A percentile compares a stretch with the other conserved stretches of the same genome.
Conservation (phyloP, 2,329 filamentous ascomycete genomes). For the Fusarium miscanthi region DNA sequence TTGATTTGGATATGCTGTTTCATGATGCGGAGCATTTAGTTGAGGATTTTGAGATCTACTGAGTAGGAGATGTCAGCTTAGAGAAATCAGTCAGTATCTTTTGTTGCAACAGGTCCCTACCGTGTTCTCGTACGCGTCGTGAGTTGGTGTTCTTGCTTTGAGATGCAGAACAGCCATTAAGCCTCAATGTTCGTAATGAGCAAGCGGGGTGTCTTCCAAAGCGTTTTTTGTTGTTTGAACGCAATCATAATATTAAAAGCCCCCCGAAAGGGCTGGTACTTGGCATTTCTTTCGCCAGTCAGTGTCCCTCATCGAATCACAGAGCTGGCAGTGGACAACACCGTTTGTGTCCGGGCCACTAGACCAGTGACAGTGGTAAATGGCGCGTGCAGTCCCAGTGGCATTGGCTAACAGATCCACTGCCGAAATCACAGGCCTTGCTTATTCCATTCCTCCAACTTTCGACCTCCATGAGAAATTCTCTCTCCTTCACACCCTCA, state of each 20-base stretch:
- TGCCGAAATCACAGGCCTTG: fast-evolving
- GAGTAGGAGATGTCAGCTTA: fast-evolving
- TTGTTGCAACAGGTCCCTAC: too few relatives aligned
- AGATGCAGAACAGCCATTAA: fast-evolving
- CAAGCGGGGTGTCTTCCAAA: fast-evolving
- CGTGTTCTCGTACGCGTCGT: fast-evolving
- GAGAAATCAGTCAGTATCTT: too few relatives aligned
- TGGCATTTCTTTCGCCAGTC: neutral
- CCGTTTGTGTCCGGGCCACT: fast-evolving
- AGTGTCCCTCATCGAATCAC: neutral
- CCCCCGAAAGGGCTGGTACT: fast-evolving
- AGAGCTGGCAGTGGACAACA: fast-evolving
- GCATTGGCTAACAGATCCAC: neutral
- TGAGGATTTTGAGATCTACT: slow-evolving; percentile 6
- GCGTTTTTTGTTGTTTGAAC: fast-evolving
- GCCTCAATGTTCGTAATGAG: fast-evolving
- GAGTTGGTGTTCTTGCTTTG: neutral
- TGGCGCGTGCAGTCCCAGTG: too few relatives aligned
- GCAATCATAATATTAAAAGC: fast-evolving
- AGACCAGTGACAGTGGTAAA: too few relatives aligned
- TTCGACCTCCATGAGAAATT: fast-evolving
- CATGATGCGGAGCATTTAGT: slow-evolving; percentile 1
- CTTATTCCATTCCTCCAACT: neutral
- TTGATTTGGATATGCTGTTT: slow-evolving; percentile 8
- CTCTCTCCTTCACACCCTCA: neutral